Conservation (phyloP, 208 protist genomes). For the Leishmania aethiopica region DNA sequence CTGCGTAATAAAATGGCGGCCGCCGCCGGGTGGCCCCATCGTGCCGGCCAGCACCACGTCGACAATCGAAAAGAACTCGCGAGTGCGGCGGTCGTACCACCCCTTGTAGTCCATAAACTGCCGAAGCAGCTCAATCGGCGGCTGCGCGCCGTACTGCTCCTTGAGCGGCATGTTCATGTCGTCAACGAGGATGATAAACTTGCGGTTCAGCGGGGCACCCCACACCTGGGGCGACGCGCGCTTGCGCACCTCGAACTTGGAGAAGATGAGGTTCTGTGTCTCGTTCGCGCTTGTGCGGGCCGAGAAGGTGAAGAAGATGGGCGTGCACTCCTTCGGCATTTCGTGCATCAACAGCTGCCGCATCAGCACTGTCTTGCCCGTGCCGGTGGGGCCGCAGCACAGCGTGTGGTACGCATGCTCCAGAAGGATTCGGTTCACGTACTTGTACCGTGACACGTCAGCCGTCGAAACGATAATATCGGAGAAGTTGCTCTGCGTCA, state of each 20-base stretch:
- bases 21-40: conserved; percentile 98
- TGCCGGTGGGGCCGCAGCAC: conserved; percentile 97
- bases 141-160: conserved; percentile 98
- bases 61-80: conserved; percentile 95
- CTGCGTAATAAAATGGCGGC: conserved; percentile 95
- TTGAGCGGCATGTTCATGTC: conserved; percentile 99
- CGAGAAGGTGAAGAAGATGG: conserved; percentile 97
- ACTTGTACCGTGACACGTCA: conserved; percentile 97
- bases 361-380: conserved; percentile 97
- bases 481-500: conserved; percentile 89
- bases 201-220: conserved; percentile 97
- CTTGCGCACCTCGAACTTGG: conserved; percentile 96
- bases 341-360: conserved; percentile 94
- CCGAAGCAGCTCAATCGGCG: conserved; percentile 98
- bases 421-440: conserved; percentile 93
- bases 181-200: conserved; percentile 97
- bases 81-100: conserved; percentile 97
- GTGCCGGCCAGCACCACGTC: conserved; percentile 94
- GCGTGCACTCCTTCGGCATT: conserved; percentile 95
- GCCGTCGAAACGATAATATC: conserved; percentile 98
- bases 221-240: conserved; percentile 95
- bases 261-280: conserved; percentile 98
- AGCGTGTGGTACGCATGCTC: conserved; percentile 93
- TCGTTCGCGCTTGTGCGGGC: conserved; percentile 97
- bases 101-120: conserved; percentile 98